Conservation (phyloP, 2,329 filamentous ascomycete species). For the Domatiomyces globalis region DNA sequence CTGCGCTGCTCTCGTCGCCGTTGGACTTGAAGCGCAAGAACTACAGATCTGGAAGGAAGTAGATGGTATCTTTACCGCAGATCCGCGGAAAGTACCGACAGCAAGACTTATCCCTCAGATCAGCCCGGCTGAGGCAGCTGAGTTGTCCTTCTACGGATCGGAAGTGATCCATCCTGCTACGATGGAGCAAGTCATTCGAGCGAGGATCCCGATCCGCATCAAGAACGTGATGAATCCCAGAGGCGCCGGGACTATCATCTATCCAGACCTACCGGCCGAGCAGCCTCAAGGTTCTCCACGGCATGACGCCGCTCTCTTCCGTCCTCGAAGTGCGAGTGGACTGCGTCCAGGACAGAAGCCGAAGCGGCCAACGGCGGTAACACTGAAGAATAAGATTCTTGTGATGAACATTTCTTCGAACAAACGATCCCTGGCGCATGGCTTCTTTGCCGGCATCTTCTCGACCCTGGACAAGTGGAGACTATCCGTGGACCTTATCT, state of each 20-base stretch:
- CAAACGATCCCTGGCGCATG: slow-evolving; percentile 87
- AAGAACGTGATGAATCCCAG: slow-evolving; percentile 57
- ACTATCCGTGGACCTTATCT: slow-evolving; percentile 90
- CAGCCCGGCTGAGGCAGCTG: slow-evolving; percentile 86
- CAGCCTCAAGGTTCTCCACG: slow-evolving; percentile 32
- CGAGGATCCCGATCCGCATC: slow-evolving; percentile 52
- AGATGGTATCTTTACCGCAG: slow-evolving; percentile 80
- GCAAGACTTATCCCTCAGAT: slow-evolving; percentile 79
- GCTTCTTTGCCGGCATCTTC: slow-evolving; percentile 90
- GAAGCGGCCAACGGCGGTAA: slow-evolving; percentile 75
- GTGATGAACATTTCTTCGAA: slow-evolving; percentile 98
- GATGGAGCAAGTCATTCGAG: slow-evolving; percentile 76
- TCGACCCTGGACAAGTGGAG: slow-evolving; percentile 73
- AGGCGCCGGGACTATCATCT: slow-evolving; percentile 48
- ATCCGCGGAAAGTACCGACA: slow-evolving; percentile 80
- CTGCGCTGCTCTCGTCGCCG: slow-evolving; percentile 80
- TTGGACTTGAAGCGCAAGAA: slow-evolving; percentile 73
- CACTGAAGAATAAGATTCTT: slow-evolving; percentile 91
- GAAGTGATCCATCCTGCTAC: slow-evolving; percentile 98
- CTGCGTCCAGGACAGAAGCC: slow-evolving; percentile 42
- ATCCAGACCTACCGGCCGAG: slow-evolving; percentile 54
- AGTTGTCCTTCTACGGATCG: slow-evolving; percentile 85
- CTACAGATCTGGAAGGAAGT: slow-evolving; percentile 99
- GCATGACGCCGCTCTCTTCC: slow-evolving; percentile 43
- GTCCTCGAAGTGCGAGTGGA: slow-evolving; percentile 33